Evolutionary conservation across 1,139 yeast species (phyloP), one percentile per base, ranked within the genome.

Genomic region (Diutina scorzettiae): DNA sequence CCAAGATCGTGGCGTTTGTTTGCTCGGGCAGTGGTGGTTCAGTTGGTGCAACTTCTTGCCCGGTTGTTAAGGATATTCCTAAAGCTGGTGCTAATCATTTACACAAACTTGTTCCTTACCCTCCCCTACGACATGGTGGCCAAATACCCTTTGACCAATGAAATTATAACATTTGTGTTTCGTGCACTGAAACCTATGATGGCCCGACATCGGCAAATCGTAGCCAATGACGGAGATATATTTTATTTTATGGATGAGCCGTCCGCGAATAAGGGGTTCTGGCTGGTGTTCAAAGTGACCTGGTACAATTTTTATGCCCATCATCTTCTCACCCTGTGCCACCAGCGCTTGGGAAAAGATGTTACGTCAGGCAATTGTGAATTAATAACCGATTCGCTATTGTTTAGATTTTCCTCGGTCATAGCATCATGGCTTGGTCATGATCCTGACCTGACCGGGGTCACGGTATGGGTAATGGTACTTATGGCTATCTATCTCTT

Each of bases 401-500:
- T 64, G 3, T 64, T 60, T 51, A 57, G 56, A 44, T 59, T 64
- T 41, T 48, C 58, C 7, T 46, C 50, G 4, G 59, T 60, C 2
- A 42, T 63, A 23, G 44, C 43, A 16, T 43, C 57, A 52, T 3
- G 42, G 27, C 23, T 48, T 49, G 34, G 34, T 16, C 44, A 41
- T 44, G 40, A 44, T 4, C 49, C 49, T 16, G 37, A 32, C 6
- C 29, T 40, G 20, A 20, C 29, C 9, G 19, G 41, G 16, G 42
- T 54, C 37, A 56, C 57, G 11, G 12, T 44, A 37, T 42, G 52
- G 16, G 57, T 64, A 14, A 47, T 64, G n/a, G n/a, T 46, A 18
- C 42, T 59, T 6, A 64, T 57, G 51, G 43, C 59, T 29, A 11
- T 48, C 4, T 64, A 62, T 47, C 63, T 62, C 0, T 40, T 60